Percentiles rank a stretch among this genome's conserved stretches.
Conservation (phyloP, 192 early-diverging fungal species). For the Globomyces pollinis-pini region DNA sequence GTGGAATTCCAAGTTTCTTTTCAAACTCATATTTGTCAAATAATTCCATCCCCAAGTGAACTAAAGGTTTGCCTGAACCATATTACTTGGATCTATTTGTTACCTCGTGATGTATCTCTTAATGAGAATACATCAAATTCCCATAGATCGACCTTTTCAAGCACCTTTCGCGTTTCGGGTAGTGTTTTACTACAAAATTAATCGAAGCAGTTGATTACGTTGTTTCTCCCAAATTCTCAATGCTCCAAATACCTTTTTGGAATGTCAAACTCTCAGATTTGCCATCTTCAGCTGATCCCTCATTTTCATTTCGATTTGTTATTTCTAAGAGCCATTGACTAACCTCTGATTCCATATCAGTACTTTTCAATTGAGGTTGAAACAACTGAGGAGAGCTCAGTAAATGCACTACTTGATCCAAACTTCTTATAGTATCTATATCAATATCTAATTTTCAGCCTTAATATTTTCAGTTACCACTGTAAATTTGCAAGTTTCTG, state of each 20-base stretch:
- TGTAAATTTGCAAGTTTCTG: slow-evolving; percentile 24
- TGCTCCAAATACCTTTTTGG: not conserved
- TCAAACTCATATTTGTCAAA: slow-evolving; percentile 21
- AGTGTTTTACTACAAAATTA: not conserved
- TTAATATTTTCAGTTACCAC: slow-evolving; percentile 10
- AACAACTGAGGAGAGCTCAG: slow-evolving; percentile 44
- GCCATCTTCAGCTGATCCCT: not conserved
- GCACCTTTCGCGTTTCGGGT: slow-evolving; percentile 12
- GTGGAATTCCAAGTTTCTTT: slow-evolving; percentile 18
- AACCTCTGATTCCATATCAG: slow-evolving; percentile 30
- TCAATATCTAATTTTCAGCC: slow-evolving; percentile 18
- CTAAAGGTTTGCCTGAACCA: slow-evolving; percentile 22
- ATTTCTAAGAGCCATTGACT: slow-evolving; percentile 37
- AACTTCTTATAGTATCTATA: slow-evolving; percentile 27
- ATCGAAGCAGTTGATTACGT: not conserved
- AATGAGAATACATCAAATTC: slow-evolving; percentile 37
- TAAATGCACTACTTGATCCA: slow-evolving; percentile 38
- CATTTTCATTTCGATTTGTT: slow-evolving; percentile 16
- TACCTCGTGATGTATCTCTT: slow-evolving; percentile 2
- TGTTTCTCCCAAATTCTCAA: not conserved
- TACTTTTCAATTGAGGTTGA: slow-evolving; percentile 30
- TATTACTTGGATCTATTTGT: not conserved
- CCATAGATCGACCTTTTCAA: slow-evolving; percentile 24
- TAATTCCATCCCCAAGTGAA: slow-evolving; percentile 14
- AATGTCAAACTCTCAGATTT: too few species aligned